These are phyloP conservation scores for Sanghuangporus sanghuang DNA, from an alignment of 1,284 basidiomycete genomes.

Conservation along the genomic window DNA sequence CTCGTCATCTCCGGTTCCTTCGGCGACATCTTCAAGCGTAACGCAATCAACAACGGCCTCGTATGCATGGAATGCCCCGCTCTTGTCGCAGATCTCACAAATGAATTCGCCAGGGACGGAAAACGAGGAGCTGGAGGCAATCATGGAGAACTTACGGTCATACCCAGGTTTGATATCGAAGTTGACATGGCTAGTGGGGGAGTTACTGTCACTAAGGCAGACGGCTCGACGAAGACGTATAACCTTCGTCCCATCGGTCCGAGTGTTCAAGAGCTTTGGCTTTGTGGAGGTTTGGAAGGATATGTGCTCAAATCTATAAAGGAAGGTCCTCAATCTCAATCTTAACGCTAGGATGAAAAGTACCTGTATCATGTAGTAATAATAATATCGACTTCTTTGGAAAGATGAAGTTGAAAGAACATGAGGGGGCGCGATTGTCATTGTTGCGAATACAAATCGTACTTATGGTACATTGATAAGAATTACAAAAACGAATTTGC, in stretches of 20 bases:
- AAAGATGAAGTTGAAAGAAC: background rate
- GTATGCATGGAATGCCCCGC: constrained; percentile 93
- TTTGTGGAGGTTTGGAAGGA: constrained; percentile 76
- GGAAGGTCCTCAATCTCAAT: constrained; percentile 22
- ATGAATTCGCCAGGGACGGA: constrained; percentile 66
- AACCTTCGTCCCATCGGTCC: constrained; percentile 71
- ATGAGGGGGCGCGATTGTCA: background rate
- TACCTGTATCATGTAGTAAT: constrained; percentile 5
- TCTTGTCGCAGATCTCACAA: constrained; percentile 83
- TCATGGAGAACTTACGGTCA: constrained; percentile 77
- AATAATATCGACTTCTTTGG: background rate
- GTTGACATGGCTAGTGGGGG: constrained; percentile 69
- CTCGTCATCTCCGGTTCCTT: constrained; percentile 95
- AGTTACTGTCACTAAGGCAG: constrained; percentile 46
- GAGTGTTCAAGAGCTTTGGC: constrained; percentile 91
- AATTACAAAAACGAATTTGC: too few relatives aligned
- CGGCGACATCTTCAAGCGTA: constrained; percentile 99
- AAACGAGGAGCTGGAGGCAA: constrained; percentile 71
- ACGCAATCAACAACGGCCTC: constrained; percentile 98
- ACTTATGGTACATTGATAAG: too few relatives aligned
- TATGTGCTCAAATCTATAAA: constrained; percentile 72
- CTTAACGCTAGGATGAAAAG: background rate
- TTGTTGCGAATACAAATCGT: background rate
- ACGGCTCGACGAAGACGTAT: constrained; percentile 53
- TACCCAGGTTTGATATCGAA: constrained; percentile 57